phyloP scores from a whole-genome alignment of 75 land plant species.

The Picea sitchensis region DNA sequence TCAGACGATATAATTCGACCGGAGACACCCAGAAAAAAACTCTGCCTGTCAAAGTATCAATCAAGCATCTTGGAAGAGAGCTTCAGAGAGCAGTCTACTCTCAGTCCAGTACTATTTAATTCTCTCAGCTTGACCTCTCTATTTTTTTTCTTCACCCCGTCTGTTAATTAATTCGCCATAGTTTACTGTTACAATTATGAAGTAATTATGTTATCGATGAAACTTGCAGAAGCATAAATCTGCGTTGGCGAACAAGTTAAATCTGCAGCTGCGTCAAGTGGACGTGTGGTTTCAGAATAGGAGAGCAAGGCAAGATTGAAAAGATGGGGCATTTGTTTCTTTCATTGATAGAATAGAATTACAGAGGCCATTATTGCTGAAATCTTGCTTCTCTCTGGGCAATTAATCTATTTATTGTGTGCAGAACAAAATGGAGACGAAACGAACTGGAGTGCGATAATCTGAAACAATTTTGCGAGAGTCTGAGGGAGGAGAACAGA shows the following conservation, averaged over 20 bases:
- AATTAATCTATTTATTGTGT: not conserved
- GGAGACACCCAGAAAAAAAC: constrained; percentile 20
- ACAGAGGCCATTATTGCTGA: too few species aligned
- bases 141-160: too few species aligned
- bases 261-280: constrained; percentile 11
- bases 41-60: constrained; percentile 30
- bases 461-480: constrained; percentile 80
- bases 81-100: constrained; percentile 26
- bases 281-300: constrained; percentile 89
- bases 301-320: constrained; percentile 51
- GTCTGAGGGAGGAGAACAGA: constrained; percentile 73
- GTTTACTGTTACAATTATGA: too few species aligned
- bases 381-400: too few species aligned
- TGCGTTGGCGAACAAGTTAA: too few species aligned
- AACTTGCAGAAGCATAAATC: too few species aligned
- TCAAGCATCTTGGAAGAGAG: constrained; percentile 24
- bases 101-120: constrained; percentile 9
- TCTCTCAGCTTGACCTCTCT: too few species aligned
- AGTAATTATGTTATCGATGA: not conserved
- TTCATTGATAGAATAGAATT: not conserved
- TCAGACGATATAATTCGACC: too few species aligned
- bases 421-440: constrained; percentile 83
- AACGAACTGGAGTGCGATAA: constrained; percentile 84
- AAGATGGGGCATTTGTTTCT: not conserved
- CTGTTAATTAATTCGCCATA: too few species aligned